These are phyloP conservation scores for Trametes cinnabarina DNA, from an alignment of 768 basidiomycete genomes.

Conservation along the genomic window DNA sequence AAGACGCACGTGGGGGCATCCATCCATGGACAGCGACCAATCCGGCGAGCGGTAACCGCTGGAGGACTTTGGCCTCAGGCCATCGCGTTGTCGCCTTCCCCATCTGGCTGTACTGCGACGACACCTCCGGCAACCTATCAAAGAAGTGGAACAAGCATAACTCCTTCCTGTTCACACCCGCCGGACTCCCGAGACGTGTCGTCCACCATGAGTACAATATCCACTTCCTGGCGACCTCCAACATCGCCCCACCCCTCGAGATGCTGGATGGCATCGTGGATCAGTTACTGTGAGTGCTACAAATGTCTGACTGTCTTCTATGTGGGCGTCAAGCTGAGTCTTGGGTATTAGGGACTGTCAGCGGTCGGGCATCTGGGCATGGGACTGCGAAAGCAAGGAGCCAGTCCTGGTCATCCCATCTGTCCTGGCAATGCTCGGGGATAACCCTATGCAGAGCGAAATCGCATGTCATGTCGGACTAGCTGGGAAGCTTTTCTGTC, in stretches of 20 bases:
- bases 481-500: slow-evolving; percentile 39
- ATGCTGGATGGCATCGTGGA: slow-evolving; percentile 30
- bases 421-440: slow-evolving; percentile 31
- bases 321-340: slow-evolving; percentile 25
- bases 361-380: slow-evolving; percentile 42
- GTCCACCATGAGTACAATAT: slow-evolving; percentile 34
- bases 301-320: not conserved
- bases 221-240: slow-evolving; percentile 41
- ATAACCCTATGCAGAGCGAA: slow-evolving; percentile 48
- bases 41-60: slow-evolving; percentile 2
- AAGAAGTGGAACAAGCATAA: slow-evolving; percentile 50
- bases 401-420: slow-evolving; percentile 14
- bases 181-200: slow-evolving; percentile 33
- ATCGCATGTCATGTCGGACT: slow-evolving; percentile 43
- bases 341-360: too few species aligned
- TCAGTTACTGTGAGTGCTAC: not conserved
- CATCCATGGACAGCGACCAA: slow-evolving; percentile 3
- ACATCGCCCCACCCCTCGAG: slow-evolving; percentile 39
- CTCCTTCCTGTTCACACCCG: slow-evolving; percentile 35
- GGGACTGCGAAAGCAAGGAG: slow-evolving; percentile 28
- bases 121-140: slow-evolving; percentile 42
- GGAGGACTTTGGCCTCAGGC: not conserved
- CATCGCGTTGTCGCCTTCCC: slow-evolving; percentile 31
- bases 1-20: not conserved
- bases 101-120: slow-evolving; percentile 43